Evolutionary conservation across 2,329 filamentous ascomycete genomes (phyloP), one percentile per base, ranked within the genome.

Genomic region (Colletotrichum sp.): DNA sequence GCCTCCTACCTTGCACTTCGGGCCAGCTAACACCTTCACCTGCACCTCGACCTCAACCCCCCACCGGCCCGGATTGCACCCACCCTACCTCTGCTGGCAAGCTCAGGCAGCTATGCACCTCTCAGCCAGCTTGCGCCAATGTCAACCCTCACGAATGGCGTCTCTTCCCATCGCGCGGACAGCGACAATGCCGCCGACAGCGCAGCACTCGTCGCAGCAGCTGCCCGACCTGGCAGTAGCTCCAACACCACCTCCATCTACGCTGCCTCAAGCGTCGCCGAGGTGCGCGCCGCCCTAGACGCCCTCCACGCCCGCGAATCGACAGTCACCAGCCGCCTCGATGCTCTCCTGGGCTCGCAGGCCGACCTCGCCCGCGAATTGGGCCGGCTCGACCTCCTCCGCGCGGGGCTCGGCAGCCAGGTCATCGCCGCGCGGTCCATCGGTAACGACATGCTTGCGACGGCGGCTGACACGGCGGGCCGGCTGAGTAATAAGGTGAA

Each of bases 371-470:
- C 94, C 24, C 94, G 96, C 79, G 95, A 98, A 81, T 90, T 99
- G 67, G 93, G 93, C 76, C 94, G 96, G 21, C 90, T 99, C 78
- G 97, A 99, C 85, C 90, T 98, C 34, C 90, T 98, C 71, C 95
- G 97, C 79, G 96, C 96, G 57, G 94, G 96, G 78, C 91, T 99
- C 36, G 96, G 96, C 74, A 92, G 95, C 7, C 97, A 99, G 83
- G 95, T 94, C 67, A 94, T 96, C 81, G 94, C 95, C 66, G 94
- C 96, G 16, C 92, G 96, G 77, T 90, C 93, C 60, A 94, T 99
- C 82, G 95, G 95, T 88, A 95, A 95, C 91, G 94, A 93, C 83
- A 98, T 98, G 95, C 93, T 99, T 75, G 93, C 95, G 55, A 92
- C 93, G 59, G 96, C 97, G 34, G 95, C 97, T 24, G 90, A 93